Percentiles rank a stretch among this genome's conserved stretches.
Conservation (phyloP, 2,329 filamentous ascomycete genomes). For the Lachnellula occidentalis region DNA sequence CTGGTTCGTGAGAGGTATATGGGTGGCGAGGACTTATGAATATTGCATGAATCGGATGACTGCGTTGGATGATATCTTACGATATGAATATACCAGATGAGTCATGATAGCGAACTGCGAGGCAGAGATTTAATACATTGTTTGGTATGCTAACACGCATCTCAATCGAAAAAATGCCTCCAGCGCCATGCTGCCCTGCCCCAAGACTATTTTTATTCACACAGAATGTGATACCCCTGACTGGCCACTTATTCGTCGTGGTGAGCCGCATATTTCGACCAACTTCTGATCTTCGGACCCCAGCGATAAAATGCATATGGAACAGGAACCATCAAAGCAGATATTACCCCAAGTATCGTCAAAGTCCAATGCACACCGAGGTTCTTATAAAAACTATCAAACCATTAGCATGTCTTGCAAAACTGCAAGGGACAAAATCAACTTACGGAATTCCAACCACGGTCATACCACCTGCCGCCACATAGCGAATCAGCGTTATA, state of each 20-base stretch:
- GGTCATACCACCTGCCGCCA: conserved; percentile 34
- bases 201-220: neutral
- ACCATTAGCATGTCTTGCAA: too few species aligned
- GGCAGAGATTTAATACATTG: too few species aligned
- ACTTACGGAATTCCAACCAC: conserved; percentile 21
- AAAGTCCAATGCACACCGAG: conserved; percentile 36
- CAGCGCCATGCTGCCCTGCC: neutral
- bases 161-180: neutral
- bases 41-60: too few species aligned
- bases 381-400: conserved; percentile 31
- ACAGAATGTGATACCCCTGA: too few species aligned
- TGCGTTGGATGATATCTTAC: too few species aligned
- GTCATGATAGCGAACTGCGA: too few species aligned
- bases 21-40: neutral
- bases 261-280: conserved; percentile 17
- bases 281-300: conserved; percentile 18
- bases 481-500: conserved; percentile 37
- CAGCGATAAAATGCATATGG: conserved; percentile 17
- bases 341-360: conserved; percentile 32
- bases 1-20: neutral
- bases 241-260: neutral
- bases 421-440: neutral
- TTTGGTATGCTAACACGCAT: neutral
- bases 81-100: too few species aligned
- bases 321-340: conserved; percentile 18